phyloP scores from a whole-genome alignment of 345 rosid genomes.

The Heritiera littoralis region DNA sequence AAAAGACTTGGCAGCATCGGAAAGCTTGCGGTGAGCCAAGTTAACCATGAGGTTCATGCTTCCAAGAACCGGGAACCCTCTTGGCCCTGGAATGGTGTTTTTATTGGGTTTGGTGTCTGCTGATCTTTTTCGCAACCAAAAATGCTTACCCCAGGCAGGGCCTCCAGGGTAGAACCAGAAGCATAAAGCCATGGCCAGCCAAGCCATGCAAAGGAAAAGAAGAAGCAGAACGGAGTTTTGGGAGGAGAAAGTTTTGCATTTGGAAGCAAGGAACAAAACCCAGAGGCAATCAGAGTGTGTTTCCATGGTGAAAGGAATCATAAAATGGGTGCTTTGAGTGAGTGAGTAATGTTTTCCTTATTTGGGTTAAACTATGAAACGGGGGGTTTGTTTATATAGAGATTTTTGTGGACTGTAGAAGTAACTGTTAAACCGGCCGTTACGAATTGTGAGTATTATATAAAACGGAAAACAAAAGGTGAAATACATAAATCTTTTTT shows the following conservation, averaged over 20 bases:
- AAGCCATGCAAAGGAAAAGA: constrained; percentile 32
- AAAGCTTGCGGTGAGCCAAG: constrained; percentile 62
- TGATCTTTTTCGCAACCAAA: constrained; percentile 17
- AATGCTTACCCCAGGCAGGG: constrained; percentile 69
- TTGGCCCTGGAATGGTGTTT: constrained; percentile 66
- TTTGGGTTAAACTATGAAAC: constrained; percentile 38
- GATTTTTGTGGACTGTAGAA: not conserved
- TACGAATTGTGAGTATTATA: not conserved
- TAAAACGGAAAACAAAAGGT: constrained; percentile 7
- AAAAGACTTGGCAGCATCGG: constrained; percentile 39
- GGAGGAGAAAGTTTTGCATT: constrained; percentile 47
- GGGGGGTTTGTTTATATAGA: constrained; percentile 37
- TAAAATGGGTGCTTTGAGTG: not conserved
- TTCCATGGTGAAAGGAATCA: constrained; percentile 34
- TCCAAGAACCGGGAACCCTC: constrained; percentile 64
- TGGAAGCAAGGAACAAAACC: constrained; percentile 53
- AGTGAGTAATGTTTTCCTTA: constrained; percentile 28
- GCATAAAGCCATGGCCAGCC: constrained; percentile 44
- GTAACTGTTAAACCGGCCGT: constrained; percentile 12
- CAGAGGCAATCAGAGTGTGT: constrained; percentile 45
- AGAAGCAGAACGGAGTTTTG: constrained; percentile 40
- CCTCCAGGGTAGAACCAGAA: constrained; percentile 73
- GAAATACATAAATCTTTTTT: too few relatives aligned
- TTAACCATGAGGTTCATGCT: constrained; percentile 62
- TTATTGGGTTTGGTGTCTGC: constrained; percentile 48